Evolutionary conservation across 2,329 filamentous ascomycete species (phyloP).

Genomic region (Periconia digitata): DNA sequence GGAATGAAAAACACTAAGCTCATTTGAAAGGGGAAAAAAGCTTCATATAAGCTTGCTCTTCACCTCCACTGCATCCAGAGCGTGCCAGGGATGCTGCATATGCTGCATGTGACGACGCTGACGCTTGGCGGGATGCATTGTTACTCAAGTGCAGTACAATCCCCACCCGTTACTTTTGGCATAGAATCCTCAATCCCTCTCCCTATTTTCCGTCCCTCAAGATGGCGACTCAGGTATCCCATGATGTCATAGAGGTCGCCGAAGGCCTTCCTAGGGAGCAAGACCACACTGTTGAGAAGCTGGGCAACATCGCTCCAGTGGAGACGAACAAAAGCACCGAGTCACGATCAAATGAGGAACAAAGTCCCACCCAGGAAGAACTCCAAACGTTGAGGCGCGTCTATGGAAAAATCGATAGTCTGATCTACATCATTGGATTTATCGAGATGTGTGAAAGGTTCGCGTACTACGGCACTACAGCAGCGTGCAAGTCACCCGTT

Average conservation of each 20-base stretch:
- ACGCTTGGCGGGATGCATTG: background rate
- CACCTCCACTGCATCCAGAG: too few relatives aligned
- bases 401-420: constrained; percentile 65
- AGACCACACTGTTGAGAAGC: background rate
- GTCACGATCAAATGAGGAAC: background rate
- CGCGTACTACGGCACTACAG: constrained; percentile 73
- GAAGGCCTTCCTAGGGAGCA: background rate
- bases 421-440: constrained; percentile 69
- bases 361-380: constrained; percentile 63
- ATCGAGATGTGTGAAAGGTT: constrained; percentile 77
- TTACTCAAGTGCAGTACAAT: background rate
- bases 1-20: too few relatives aligned
- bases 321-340: background rate
- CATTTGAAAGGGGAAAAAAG: too few relatives aligned
- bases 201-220: background rate
- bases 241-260: background rate
- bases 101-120: background rate
- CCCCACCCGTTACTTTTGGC: background rate
- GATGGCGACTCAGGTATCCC: background rate
- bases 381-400: constrained; percentile 63
- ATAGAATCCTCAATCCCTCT: background rate
- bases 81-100: too few relatives aligned
- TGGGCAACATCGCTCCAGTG: background rate
- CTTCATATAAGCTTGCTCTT: too few relatives aligned
- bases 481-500: constrained; percentile 57